phyloP scores from a whole-genome alignment of 2,329 filamentous ascomycete genomes.

The Colletotrichum sp. region DNA sequence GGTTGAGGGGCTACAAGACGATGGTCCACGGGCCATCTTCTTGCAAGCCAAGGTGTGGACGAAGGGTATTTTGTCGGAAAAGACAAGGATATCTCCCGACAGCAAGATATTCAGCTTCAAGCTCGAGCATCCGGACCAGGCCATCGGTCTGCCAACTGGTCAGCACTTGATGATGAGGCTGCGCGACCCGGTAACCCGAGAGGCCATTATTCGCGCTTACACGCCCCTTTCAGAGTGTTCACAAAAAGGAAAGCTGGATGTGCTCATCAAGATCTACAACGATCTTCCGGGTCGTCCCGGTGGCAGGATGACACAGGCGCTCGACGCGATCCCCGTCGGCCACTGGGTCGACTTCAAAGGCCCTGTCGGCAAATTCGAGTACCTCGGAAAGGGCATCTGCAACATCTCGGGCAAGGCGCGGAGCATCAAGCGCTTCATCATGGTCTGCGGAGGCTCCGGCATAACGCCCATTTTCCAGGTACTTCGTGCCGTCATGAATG shows the following conservation, averaged over 20 bases:
- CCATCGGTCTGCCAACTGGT: constrained; percentile 78
- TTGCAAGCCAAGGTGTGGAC: constrained; percentile 75
- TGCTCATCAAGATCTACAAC: constrained; percentile 85
- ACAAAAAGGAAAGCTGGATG: constrained; percentile 68
- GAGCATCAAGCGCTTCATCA: constrained; percentile 71
- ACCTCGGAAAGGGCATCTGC: constrained; percentile 71
- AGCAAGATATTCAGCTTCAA: constrained; percentile 82
- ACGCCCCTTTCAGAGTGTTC: constrained; percentile 76
- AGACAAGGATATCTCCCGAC: constrained; percentile 75
- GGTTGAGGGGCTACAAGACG: constrained; percentile 37
- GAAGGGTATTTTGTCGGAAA: constrained; percentile 72
- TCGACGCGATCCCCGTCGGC: constrained; percentile 75
- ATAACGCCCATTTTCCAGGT: constrained; percentile 93
- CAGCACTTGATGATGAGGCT: constrained; percentile 88
- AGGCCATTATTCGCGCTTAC: constrained; percentile 84
- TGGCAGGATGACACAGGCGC: constrained; percentile 81
- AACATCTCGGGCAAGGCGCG: constrained; percentile 61
- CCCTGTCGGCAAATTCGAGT: constrained; percentile 85
- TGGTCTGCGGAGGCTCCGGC: constrained; percentile 89
- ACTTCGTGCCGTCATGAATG: constrained; percentile 72
- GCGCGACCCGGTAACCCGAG: constrained; percentile 70
- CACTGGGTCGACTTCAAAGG: constrained; percentile 85
- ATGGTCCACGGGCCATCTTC: constrained; percentile 62
- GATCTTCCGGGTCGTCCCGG: constrained; percentile 62
- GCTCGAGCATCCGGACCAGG: constrained; percentile 73